Conservation (phyloP, 1,284 basidiomycete genomes). For the Lentinula novae-zelandiae region DNA sequence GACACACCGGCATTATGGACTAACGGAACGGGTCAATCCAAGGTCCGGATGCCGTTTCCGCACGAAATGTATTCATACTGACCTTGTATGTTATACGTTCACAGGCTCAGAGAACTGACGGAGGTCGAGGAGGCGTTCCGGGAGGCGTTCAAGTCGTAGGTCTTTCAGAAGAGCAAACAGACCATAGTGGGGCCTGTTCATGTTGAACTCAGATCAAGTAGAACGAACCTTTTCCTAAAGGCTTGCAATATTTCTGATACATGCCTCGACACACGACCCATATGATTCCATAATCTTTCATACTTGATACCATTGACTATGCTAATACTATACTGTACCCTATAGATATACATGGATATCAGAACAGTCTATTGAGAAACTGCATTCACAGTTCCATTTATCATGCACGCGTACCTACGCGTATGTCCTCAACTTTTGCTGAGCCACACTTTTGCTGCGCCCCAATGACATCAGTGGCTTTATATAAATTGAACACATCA, state of each 20-base stretch:
- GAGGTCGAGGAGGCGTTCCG: slow-evolving; percentile 40
- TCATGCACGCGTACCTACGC: too few relatives aligned
- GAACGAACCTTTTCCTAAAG: too few relatives aligned
- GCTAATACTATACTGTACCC: background rate
- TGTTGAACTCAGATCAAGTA: background rate
- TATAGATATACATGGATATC: too few relatives aligned
- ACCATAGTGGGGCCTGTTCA: slow-evolving; percentile 4
- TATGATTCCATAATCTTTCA: background rate
- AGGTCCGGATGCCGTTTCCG: background rate
- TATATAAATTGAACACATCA: background rate
- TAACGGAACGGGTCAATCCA: slow-evolving; percentile 17
- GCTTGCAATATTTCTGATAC: background rate
- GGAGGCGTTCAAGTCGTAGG: slow-evolving; percentile 42
- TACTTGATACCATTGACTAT: background rate
- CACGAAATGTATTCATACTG: slow-evolving; percentile 13
- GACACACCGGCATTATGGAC: slow-evolving; percentile 71
- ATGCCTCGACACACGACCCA: background rate
- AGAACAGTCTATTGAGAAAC: too few relatives aligned
- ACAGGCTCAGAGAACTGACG: slow-evolving; percentile 28
- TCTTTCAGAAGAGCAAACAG: slow-evolving; percentile 19
- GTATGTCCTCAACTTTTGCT: too few relatives aligned
- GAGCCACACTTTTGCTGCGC: too few relatives aligned
- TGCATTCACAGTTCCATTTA: too few relatives aligned
- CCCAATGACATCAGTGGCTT: background rate
- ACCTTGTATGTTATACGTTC: background rate